These are phyloP conservation scores for Ophiocordyceps sinensis DNA, from an alignment of 2,329 filamentous ascomycete species.

Conservation along the genomic window DNA sequence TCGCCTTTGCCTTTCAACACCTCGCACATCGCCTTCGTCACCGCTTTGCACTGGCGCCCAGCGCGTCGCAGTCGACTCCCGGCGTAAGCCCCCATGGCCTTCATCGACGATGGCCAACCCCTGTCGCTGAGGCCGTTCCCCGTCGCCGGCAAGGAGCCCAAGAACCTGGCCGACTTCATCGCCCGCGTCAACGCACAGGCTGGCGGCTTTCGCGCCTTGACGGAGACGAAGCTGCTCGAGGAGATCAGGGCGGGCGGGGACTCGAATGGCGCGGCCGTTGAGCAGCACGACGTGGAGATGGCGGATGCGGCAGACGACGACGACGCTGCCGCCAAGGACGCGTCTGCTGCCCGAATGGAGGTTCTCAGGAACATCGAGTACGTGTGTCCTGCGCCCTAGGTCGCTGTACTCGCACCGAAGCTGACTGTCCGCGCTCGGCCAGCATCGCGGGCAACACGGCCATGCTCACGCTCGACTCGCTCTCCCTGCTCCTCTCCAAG, in stretches of 20 bases:
- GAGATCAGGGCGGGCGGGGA: constrained; percentile 40
- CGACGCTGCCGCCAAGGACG: constrained; percentile 28
- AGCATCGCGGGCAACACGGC: constrained; percentile 37
- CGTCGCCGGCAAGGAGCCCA: constrained; percentile 38
- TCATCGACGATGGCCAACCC: constrained; percentile 16
- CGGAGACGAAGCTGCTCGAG: constrained; percentile 54
- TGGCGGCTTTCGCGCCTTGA: constrained; percentile 69
- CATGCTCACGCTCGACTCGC: constrained; percentile 61
- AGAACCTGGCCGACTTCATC: constrained; percentile 60
- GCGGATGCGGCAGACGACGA: constrained; percentile 32
- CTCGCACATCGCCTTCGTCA: no score
- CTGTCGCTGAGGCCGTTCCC: constrained; percentile 29
- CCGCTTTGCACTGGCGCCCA: not conserved
- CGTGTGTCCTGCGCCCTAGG: constrained; percentile 5
- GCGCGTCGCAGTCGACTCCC: not conserved
- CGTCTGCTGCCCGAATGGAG: constrained; percentile 37
- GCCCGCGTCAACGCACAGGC: constrained; percentile 63
- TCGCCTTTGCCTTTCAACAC: no score
- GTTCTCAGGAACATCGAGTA: constrained; percentile 45
- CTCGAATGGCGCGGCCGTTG: constrained; percentile 26
- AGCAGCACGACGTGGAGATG: constrained; percentile 30
- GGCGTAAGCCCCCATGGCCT: constrained; percentile 12
- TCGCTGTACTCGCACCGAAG: not conserved
- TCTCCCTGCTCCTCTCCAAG: constrained; percentile 75
- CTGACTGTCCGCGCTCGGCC: not conserved